These are phyloP conservation scores for Penicillium aurantiogriseum DNA, from an alignment of 2,329 filamentous ascomycete species.

Conservation along the genomic window DNA sequence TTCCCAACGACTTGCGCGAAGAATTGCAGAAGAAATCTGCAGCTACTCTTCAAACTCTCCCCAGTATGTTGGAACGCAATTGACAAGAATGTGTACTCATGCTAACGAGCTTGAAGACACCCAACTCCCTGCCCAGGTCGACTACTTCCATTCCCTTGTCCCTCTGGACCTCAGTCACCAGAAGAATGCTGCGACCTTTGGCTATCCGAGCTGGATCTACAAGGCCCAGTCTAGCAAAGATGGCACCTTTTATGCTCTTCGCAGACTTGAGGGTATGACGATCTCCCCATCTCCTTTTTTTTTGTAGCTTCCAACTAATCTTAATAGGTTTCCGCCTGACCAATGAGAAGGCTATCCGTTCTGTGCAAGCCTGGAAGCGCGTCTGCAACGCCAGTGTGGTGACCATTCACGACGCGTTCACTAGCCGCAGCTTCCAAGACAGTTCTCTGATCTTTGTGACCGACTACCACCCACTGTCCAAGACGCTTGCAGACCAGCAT, in stretches of 20 bases:
- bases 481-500: slow-evolving; percentile 83
- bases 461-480: slow-evolving; percentile 87
- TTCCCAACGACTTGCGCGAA: slow-evolving; percentile 81
- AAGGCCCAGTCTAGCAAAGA: slow-evolving; percentile 89
- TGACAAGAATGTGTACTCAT: background rate
- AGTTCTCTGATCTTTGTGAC: slow-evolving; percentile 92
- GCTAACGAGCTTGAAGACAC: slow-evolving; percentile 50
- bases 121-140: slow-evolving; percentile 70
- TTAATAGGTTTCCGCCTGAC: slow-evolving; percentile 72
- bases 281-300: background rate
- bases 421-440: slow-evolving; percentile 86
- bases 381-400: slow-evolving; percentile 80
- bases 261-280: slow-evolving; percentile 71
- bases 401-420: slow-evolving; percentile 87
- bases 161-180: slow-evolving; percentile 79
- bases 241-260: slow-evolving; percentile 81
- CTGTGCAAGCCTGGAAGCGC: slow-evolving; percentile 85
- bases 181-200: slow-evolving; percentile 76
- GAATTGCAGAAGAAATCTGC: slow-evolving; percentile 87
- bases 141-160: slow-evolving; percentile 89
- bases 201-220: slow-evolving; percentile 90
- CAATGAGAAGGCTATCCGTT: slow-evolving; percentile 82
- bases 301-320: slow-evolving; percentile 5
- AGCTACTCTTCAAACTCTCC: slow-evolving; percentile 78
- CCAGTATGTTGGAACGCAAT: slow-evolving; percentile 54